phyloP scores from a whole-genome alignment of 2,329 filamentous ascomycete genomes.

The Hypoxylon sp. region DNA sequence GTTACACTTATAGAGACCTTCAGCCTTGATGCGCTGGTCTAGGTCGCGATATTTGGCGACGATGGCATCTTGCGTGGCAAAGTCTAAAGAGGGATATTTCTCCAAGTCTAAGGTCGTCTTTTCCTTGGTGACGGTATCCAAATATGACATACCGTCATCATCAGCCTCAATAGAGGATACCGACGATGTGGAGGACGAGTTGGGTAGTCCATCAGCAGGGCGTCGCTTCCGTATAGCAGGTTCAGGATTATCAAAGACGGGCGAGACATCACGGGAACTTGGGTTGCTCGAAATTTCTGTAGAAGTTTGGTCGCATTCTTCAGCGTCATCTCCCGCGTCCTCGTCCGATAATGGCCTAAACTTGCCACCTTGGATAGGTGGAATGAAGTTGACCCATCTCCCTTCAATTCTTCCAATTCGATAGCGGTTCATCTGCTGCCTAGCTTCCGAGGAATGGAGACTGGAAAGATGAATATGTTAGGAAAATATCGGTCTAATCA shows the following conservation, averaged over 20 bases:
- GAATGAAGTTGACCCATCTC: constrained; percentile 87
- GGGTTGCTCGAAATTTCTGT: constrained; percentile 63
- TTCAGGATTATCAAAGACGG: constrained; percentile 64
- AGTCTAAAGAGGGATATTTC: constrained; percentile 85
- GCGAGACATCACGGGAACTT: constrained; percentile 68
- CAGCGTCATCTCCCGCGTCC: constrained; percentile 54
- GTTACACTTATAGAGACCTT: constrained; percentile 87
- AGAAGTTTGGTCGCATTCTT: constrained; percentile 48
- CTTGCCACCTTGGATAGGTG: constrained; percentile 90
- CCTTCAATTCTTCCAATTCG: constrained; percentile 87
- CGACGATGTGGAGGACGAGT: constrained; percentile 71
- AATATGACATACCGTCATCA: constrained; percentile 71
- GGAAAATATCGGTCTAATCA: constrained; percentile 23
- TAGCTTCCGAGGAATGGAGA: constrained; percentile 85
- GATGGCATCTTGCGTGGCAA: constrained; percentile 80
- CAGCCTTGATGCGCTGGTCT: constrained; percentile 77
- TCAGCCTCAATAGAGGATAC: constrained; percentile 66
- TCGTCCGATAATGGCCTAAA: constrained; percentile 68
- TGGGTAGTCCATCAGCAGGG: constrained; percentile 41
- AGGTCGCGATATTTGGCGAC: constrained; percentile 86
- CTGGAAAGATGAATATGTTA: constrained; percentile 61
- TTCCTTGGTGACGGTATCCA: constrained; percentile 80
- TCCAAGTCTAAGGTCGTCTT: constrained; percentile 82
- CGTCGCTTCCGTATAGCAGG: constrained; percentile 53
- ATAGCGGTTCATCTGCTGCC: constrained; percentile 82